Percentiles rank a stretch among this genome's conserved stretches.
Evolutionary conservation across 2,329 filamentous ascomycete species (phyloP).

Genomic region (Fusarium sp.): DNA sequence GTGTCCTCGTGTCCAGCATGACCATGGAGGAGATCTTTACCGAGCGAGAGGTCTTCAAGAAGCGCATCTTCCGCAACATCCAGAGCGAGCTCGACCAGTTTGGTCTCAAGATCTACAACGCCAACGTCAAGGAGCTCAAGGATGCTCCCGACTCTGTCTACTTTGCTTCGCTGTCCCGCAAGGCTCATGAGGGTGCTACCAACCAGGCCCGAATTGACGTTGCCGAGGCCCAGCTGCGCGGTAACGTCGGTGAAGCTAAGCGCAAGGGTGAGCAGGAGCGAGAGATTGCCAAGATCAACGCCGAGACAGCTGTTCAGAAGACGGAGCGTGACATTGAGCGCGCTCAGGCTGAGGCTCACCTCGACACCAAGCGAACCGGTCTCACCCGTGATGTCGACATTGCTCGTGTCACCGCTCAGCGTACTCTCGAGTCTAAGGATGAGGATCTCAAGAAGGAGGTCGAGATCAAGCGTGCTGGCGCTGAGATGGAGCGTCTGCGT

Average conservation of each 20-base stretch:
- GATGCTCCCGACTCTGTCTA: constrained; percentile 86
- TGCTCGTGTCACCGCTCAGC: constrained; percentile 78
- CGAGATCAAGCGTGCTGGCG: constrained; percentile 80
- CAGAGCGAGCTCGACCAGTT: constrained; percentile 85
- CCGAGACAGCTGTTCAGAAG: constrained; percentile 85
- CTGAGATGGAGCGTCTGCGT: constrained; percentile 83
- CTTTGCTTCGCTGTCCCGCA: constrained; percentile 83
- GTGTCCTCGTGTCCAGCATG: constrained; percentile 86
- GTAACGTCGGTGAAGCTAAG: constrained; percentile 81
- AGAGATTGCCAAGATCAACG: constrained; percentile 88
- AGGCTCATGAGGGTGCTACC: constrained; percentile 86
- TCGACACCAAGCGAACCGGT: constrained; percentile 78
- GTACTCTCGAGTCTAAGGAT: constrained; percentile 79
- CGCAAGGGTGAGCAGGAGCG: constrained; percentile 85
- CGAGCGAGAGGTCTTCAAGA: constrained; percentile 81
- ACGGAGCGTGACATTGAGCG: constrained; percentile 87
- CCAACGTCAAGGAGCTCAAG: constrained; percentile 88
- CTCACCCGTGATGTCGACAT: constrained; percentile 81
- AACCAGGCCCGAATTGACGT: constrained; percentile 81
- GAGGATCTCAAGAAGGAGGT: constrained; percentile 84
- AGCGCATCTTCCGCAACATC: constrained; percentile 79
- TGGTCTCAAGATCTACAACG: constrained; percentile 77
- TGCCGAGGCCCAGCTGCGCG: constrained; percentile 71
- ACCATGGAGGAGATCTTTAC: constrained; percentile 94
- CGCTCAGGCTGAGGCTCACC: constrained; percentile 79